Conservation (phyloP, 2,329 filamentous ascomycete genomes). For the Cladosporium oxysporum region DNA sequence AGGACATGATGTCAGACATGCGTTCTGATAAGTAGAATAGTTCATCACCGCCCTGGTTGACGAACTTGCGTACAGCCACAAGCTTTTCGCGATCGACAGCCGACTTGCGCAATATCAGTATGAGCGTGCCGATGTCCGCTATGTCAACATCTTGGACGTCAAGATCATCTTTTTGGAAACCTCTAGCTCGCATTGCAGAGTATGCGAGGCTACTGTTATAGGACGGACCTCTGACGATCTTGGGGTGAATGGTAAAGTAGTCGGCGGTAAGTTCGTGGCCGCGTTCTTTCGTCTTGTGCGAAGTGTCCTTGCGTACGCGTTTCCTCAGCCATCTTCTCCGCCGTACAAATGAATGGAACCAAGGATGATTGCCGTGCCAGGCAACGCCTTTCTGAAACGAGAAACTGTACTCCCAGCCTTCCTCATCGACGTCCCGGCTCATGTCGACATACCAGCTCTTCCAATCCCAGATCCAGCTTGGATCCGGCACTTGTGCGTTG, state of each 20-base stretch:
- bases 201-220: conserved; percentile 25
- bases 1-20: conserved; percentile 82
- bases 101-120: conserved; percentile 66
- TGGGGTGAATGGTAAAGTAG: conserved; percentile 72
- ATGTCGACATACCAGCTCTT: conserved; percentile 71
- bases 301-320: conserved; percentile 63
- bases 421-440: conserved; percentile 81
- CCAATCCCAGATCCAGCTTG: conserved; percentile 90
- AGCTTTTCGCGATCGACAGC: conserved; percentile 91
- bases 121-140: conserved; percentile 66
- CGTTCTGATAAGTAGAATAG: conserved; percentile 70
- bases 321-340: conserved; percentile 84
- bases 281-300: conserved; percentile 48
- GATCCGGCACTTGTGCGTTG: conserved; percentile 90
- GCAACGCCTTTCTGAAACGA: conserved; percentile 63
- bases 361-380: conserved; percentile 86
- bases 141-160: conserved; percentile 56
- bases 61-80: conserved; percentile 76
- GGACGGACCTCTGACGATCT: conserved; percentile 27
- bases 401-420: conserved; percentile 96
- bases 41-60: conserved; percentile 75
- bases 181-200: conserved; percentile 8
- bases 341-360: conserved; percentile 95
- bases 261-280: conserved; percentile 71
- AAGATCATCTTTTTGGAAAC: conserved; percentile 38